Evolutionary conservation across 1,284 basidiomycete genomes (phyloP).

Genomic region (Puccinia sorghi): DNA sequence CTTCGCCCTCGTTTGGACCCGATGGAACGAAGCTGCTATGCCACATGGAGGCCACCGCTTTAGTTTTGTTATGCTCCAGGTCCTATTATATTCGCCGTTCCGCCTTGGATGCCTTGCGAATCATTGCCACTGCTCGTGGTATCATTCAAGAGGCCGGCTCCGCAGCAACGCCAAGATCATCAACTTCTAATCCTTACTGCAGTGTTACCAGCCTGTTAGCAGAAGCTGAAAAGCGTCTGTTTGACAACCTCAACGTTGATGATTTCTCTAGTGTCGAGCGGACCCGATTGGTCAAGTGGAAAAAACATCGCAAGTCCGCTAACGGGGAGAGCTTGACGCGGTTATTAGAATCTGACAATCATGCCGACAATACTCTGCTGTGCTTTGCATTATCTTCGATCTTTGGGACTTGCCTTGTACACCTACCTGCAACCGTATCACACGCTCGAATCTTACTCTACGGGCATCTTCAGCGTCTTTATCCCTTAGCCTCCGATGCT

Average conservation of each 20-base stretch:
- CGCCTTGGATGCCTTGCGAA: conserved; percentile 45
- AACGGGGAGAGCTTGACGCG: conserved; percentile 40
- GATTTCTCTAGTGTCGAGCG: conserved; percentile 42
- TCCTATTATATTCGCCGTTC: conserved; percentile 43
- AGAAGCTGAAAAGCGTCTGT: conserved; percentile 40
- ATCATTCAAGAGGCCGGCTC: conserved; percentile 39
- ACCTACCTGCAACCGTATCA: conserved; percentile 38
- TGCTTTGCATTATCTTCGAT: conserved; percentile 44
- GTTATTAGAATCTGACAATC: conserved; percentile 44
- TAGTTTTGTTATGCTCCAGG: conserved; percentile 44
- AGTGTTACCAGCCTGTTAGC: conserved; percentile 38
- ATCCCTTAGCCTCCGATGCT: conserved; percentile 47
- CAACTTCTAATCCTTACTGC: conserved; percentile 7
- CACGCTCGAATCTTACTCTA: conserved; percentile 45
- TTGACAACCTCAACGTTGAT: conserved; percentile 27
- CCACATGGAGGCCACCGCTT: conserved; percentile 37
- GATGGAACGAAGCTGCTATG: conserved; percentile 43
- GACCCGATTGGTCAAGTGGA: conserved; percentile 40
- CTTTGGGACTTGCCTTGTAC: conserved; percentile 32
- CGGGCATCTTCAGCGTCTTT: conserved; percentile 49
- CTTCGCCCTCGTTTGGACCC: conserved; percentile 19
- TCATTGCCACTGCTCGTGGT: conserved; percentile 41
- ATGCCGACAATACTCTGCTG: conserved; percentile 35
- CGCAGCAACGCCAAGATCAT: conserved; percentile 32
- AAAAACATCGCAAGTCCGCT: conserved; percentile 41